Conservation (phyloP, 257 asterid genomes). For the Sherardia arvensis region DNA sequence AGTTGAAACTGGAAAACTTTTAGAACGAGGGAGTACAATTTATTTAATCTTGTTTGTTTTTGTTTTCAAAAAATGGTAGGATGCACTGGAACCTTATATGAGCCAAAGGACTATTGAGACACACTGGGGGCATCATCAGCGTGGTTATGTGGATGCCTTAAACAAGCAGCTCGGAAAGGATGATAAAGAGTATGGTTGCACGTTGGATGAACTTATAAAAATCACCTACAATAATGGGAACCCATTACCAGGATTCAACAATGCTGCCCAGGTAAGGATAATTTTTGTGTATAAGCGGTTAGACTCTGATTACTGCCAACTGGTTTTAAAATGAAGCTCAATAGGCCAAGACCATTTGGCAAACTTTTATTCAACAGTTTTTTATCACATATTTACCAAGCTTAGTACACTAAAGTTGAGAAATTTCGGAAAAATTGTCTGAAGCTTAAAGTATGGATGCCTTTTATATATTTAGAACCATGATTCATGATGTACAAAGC, state of each 20-base stretch:
- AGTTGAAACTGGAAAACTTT: background rate
- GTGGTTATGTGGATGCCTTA: constrained; percentile 66
- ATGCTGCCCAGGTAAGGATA: constrained; percentile 77
- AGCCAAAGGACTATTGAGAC: constrained; percentile 65
- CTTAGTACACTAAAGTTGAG: too few species aligned
- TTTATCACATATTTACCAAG: background rate
- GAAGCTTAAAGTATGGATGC: background rate
- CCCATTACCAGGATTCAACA: constrained; percentile 75
- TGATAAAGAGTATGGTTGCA: constrained; percentile 61
- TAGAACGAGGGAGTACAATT: background rate
- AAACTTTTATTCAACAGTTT: background rate
- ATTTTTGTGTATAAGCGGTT: background rate
- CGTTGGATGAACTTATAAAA: constrained; percentile 68
- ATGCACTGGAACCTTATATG: constrained; percentile 70
- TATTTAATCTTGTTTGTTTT: background rate
- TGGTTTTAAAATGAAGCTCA: background rate
- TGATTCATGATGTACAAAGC: background rate
- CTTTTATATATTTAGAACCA: background rate
- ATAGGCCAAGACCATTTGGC: background rate
- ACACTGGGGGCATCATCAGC: constrained; percentile 94
- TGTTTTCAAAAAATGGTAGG: background rate
- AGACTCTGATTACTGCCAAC: background rate
- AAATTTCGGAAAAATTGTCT: too few species aligned
- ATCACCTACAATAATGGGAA: constrained; percentile 76
- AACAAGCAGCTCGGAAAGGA: constrained; percentile 73